Evolutionary conservation across 2,329 filamentous ascomycete genomes (phyloP), one percentile per base, ranked within the genome.

Genomic region (Rhytidhysteron rufulum): DNA sequence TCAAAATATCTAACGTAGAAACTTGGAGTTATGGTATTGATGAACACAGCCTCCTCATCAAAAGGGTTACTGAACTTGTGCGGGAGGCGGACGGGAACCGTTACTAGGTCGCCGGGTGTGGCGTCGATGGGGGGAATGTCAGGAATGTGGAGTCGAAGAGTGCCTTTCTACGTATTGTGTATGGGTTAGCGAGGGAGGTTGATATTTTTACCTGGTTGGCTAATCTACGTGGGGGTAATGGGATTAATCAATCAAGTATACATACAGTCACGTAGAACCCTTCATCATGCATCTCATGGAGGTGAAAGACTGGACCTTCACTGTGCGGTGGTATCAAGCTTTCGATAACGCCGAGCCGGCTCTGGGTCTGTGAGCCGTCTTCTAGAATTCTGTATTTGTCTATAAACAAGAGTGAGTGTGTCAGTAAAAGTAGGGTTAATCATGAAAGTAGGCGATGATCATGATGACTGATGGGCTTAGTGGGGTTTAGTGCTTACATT

Each of bases 221-320:
- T n/a, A n/a, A n/a, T n/a, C n/a, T n/a, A n/a, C n/a, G n/a, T n/a
- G n/a, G n/a, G n/a, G n/a, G n/a, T n/a, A n/a, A n/a, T n/a, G n/a
- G n/a, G n/a, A n/a, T n/a, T n/a, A n/a, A n/a, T n/a, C n/a, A n/a
- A n/a, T n/a, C n/a, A n/a, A n/a, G n/a, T n/a, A n/a, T n/a, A 33
- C 21, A 2, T 4, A 37, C 29, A 16, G 41, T 43, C 17, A 43
- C 37, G 21, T 43, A 43, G 25, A 43, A 43, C 9, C 41, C 36
- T 32, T 43, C 41, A 17, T 43, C 41, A 18, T 43, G 41, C 41
- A 43, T 43, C 27, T 43, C 41, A 22, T 43, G 41, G 37, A 43
- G 40, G 21, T 43, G 41, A 13, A 43, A 43, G 17, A 43, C 37
- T 10, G 41, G 41, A 16, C 41, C 41, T 16, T 39, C 32, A 24